A percentile compares a stretch with the other conserved stretches of the same genome.
These are phyloP conservation scores for Sporothrix protearum DNA, from an alignment of 2,329 filamentous ascomycete species.

Conservation along the genomic window DNA sequence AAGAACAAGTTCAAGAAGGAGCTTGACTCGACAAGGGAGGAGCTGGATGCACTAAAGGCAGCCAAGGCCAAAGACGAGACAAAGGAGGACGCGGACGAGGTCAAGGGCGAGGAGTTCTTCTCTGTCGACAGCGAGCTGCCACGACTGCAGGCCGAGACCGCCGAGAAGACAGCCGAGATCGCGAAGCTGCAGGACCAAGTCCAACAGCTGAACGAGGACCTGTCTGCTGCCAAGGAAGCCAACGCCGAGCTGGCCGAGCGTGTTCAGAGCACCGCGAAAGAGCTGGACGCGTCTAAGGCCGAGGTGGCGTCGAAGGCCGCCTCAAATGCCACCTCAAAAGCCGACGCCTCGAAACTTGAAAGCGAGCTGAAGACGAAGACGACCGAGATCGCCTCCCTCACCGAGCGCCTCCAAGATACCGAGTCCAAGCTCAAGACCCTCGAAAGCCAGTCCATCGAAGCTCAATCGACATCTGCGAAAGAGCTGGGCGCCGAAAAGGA, in stretches of 20 bases:
- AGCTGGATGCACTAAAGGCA: slow-evolving; percentile 52
- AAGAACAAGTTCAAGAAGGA: slow-evolving; percentile 77
- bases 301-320: background rate
- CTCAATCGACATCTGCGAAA: slow-evolving; percentile 35
- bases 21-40: slow-evolving; percentile 63
- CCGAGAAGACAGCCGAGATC: slow-evolving; percentile 65
- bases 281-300: slow-evolving; percentile 44
- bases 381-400: slow-evolving; percentile 48
- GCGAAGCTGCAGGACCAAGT: slow-evolving; percentile 67
- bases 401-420: slow-evolving; percentile 45
- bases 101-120: slow-evolving; percentile 70
- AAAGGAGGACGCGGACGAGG: slow-evolving; percentile 17
- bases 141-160: slow-evolving; percentile 70
- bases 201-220: slow-evolving; percentile 62
- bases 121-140: slow-evolving; percentile 87
- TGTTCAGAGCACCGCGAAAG: slow-evolving; percentile 63
- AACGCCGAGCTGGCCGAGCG: slow-evolving; percentile 62
- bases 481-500: slow-evolving; percentile 34
- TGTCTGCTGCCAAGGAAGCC: slow-evolving; percentile 64
- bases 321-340: background rate
- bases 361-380: slow-evolving; percentile 46
- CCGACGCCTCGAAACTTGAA: slow-evolving; percentile 33
- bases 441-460: slow-evolving; percentile 38
- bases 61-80: slow-evolving; percentile 36
- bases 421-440: slow-evolving; percentile 46